A percentile compares a stretch with the other conserved stretches of the same genome.
Conservation (phyloP, 164 flowering plant genomes). For the Stephania japonica region DNA sequence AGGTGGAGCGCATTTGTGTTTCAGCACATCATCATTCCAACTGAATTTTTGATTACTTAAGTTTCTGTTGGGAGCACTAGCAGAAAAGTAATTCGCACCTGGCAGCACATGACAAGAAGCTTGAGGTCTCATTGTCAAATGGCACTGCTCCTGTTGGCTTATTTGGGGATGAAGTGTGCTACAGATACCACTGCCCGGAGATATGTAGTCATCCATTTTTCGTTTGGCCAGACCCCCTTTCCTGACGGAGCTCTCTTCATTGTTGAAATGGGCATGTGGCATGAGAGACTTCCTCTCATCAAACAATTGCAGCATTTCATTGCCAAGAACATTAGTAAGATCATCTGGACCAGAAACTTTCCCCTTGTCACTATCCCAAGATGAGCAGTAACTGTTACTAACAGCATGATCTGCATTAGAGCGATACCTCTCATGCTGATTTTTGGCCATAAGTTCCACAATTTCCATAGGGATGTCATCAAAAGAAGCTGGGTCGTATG, state of each 20-base stretch:
- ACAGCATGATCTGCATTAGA: slow-evolving; percentile 26
- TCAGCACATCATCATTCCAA: slow-evolving; percentile 22
- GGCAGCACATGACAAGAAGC: slow-evolving; percentile 21
- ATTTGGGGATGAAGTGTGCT: slow-evolving; percentile 8
- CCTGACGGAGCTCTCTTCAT: slow-evolving; percentile 19
- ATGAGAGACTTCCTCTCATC: slow-evolving; percentile 17
- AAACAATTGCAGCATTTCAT: slow-evolving; percentile 15
- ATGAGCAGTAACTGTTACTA: slow-evolving; percentile 2
- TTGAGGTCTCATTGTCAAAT: slow-evolving; percentile 15
- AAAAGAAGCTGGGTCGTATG: slow-evolving; percentile 28
- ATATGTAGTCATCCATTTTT: slow-evolving; percentile 20
- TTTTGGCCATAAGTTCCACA: slow-evolving; percentile 74
- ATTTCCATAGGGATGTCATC: slow-evolving; percentile 88
- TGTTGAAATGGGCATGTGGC: slow-evolving; percentile 19
- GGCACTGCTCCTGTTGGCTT: slow-evolving; percentile 20
- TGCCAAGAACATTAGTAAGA: slow-evolving; percentile 20
- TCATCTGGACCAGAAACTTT: slow-evolving; percentile 16
- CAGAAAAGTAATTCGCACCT: slow-evolving; percentile 23
- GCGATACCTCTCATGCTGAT: slow-evolving; percentile 64
- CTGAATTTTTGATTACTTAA: slow-evolving; percentile 19
- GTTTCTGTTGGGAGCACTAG: slow-evolving; percentile 19
- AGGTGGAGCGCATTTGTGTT: slow-evolving; percentile 18
- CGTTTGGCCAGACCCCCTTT: slow-evolving; percentile 16
- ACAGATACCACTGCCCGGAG: slow-evolving; percentile 7
- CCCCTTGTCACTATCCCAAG: slow-evolving; percentile 13